Evolutionary conservation across 164 flowering plant species (phyloP), one percentile per base, ranked within the genome.

Genomic region (Stephania japonica): DNA sequence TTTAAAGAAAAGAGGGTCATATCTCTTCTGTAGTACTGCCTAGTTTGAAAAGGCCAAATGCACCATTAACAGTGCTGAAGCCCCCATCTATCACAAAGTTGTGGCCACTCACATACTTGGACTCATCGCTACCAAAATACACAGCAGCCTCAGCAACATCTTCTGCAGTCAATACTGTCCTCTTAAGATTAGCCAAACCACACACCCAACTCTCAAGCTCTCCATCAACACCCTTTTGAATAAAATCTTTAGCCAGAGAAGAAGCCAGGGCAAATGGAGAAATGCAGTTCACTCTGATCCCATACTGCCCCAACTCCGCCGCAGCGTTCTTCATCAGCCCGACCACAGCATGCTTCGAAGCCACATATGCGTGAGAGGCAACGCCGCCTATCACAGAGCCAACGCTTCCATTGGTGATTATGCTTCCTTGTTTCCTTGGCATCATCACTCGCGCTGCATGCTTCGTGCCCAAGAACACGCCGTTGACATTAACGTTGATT

Each of bases 401-500:
- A 7, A 67, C 50, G 23, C 70, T 73, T 1, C 49, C 63, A 12
- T 21, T 73, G 42, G 14, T 67, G 62, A 73, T 67, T 18, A 73
- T 73, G 70, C 66, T 49, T 10, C 75, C 75, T 21, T 42, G 14
- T 12, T 23, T 13, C 6, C 62, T n/a, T 0, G 75, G 75, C 5
- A 47, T 32, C 75, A 73, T 73, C 19, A 72, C 75, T 13, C 75
- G 68, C 5, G 75, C 75, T 7, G 77, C 80, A 50, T 78, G 80
- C 64, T 78, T 78, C 27, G 80, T 68, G 18, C 77, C 85, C 49
- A 83, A 68, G 75, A 83, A 79, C 0, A 73, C 76, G 3, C 85
- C 85, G 1, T 14, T 65, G 19, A 79, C 73, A 32, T 84, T 84
- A 19, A 82, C 77, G 3, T 73, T 68, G 7, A 83, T 18, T 0